phyloP scores from a whole-genome alignment of 1,139 yeast genomes.

The Geotrichum fermentans region DNA sequence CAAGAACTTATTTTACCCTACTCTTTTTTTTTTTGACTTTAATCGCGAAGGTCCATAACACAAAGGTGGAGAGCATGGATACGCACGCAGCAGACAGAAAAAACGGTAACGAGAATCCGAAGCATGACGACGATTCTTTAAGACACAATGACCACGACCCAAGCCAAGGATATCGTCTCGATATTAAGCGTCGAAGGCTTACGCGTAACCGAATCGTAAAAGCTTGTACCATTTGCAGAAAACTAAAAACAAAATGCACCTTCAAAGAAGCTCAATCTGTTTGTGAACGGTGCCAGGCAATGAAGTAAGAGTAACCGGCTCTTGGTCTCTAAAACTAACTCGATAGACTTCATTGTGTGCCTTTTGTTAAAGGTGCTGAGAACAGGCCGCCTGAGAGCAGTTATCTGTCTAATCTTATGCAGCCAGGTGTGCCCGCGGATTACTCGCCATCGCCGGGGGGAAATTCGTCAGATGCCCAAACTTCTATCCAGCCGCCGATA shows the following conservation, averaged over 20 bases:
- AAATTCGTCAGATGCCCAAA: not conserved
- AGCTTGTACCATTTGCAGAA: conserved; percentile 16
- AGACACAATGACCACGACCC: not conserved
- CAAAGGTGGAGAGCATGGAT: too few relatives aligned
- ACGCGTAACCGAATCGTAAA: conserved; percentile 16
- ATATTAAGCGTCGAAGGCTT: conserved; percentile 9
- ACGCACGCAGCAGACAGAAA: too few relatives aligned
- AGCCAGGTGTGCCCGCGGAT: not conserved
- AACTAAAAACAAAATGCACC: conserved; percentile 16
- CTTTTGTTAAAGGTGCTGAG: conserved; percentile 6
- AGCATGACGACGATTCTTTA: not conserved
- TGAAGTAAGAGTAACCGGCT: conserved; percentile 3
- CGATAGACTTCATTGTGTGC: conserved; percentile 11
- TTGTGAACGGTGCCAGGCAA: conserved; percentile 12
- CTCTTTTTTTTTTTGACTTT: too few relatives aligned
- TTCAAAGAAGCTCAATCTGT: not conserved
- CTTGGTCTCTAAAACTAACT: not conserved
- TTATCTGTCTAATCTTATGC: too few relatives aligned
- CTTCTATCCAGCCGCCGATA: not conserved
- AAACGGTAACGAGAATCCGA: too few relatives aligned
- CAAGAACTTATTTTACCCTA: too few relatives aligned
- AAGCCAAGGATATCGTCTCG: not conserved
- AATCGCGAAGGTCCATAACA: too few relatives aligned
- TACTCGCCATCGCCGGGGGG: not conserved
- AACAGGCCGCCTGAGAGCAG: too few relatives aligned